Evolutionary conservation across 495 filamentous ascomycete genomes (phyloP).

Genomic region (Opeltia flavorubescens): DNA sequence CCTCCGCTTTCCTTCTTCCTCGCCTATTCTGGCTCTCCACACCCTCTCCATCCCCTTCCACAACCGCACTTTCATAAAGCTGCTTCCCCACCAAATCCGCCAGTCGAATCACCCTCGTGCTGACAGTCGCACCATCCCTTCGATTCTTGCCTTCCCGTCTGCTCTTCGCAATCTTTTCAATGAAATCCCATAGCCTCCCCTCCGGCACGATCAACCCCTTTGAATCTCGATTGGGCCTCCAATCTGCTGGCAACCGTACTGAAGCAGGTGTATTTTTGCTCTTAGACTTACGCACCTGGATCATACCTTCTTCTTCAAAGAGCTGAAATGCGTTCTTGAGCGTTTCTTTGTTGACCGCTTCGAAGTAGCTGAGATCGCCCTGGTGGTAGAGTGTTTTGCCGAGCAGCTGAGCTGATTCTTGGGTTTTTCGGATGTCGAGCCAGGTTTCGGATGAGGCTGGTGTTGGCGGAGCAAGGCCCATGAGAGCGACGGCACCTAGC

Average conservation of each 20-base stretch:
- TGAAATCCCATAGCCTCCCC: conserved; percentile 79
- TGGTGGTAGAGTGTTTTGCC: conserved; percentile 97
- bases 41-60: neutral
- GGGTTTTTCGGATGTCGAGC: conserved; percentile 63
- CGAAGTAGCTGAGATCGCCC: conserved; percentile 90
- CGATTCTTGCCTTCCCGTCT: conserved; percentile 89
- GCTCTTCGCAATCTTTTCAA: conserved; percentile 68
- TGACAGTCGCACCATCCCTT: conserved; percentile 79
- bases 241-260: conserved; percentile 58
- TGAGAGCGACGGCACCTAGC: conserved; percentile 75
- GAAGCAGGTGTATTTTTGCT: conserved; percentile 40
- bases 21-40: neutral
- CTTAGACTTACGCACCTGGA: conserved; percentile 53
- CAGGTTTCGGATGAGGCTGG: conserved; percentile 48
- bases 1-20: neutral
- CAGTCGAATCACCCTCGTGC: conserved; percentile 62
- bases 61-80: conserved; percentile 25
- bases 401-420: conserved; percentile 76
- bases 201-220: conserved; percentile 45
- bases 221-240: conserved; percentile 56
- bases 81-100: conserved; percentile 45
- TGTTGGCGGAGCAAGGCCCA: conserved; percentile 67
- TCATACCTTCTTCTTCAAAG: conserved; percentile 83
- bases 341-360: conserved; percentile 95
- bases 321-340: conserved; percentile 82